Base-by-base conservation (phyloP, 2,329 filamentous ascomycete genomes). In the Diaporthe batatas region DNA sequence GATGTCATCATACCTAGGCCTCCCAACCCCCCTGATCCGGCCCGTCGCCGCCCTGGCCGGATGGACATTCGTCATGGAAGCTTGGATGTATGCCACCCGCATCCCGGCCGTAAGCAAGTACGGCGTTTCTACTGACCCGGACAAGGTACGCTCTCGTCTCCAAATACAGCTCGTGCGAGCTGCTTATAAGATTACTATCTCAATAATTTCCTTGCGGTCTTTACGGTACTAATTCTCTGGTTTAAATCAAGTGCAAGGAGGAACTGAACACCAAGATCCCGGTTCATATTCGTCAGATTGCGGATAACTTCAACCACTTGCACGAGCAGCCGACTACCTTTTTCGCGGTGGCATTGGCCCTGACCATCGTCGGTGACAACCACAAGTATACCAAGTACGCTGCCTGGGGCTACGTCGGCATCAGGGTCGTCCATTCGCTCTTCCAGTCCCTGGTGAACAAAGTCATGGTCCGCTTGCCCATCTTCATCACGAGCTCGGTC, bases 361-460 rank as follows among this genome's bases (percentile, higher is more conserved):
- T 65, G 12, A 65, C 62, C 62, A 65, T 65, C 44, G 21, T 65
- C 1, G 62, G 62, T n/a, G 62, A 65, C 62, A 65, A 65, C 44
- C 62, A 65, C 62, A 51, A 36, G 44, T 65, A 65, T 29, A 65
- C 62, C 21, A 65, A 65, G 29, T 51, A 21, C 21, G 62, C 62
- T 11, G 62, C 62, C 21, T 65, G 62, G 62, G 44, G 62, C 62
- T 65, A 65, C 32, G 62, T 65, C 25, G 62, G 62, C 21, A 51
- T n/a, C 25, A 49, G 62, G 29, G 11, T 65, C 32, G 44, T 51
- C 29, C 62, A 65, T 12, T 65, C 62, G 12, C 44, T 65, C 29
- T 65, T 65, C 62, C 62, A 65, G 32, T 51, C 62, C 6, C 44
- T 65, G 21, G 62, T 65, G 11, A 65, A 65, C 62, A 65, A 65